Evolutionary conservation across 768 basidiomycete species (phyloP), one percentile per base, ranked within the genome.

Genomic region (Amylocystis lapponica): DNA sequence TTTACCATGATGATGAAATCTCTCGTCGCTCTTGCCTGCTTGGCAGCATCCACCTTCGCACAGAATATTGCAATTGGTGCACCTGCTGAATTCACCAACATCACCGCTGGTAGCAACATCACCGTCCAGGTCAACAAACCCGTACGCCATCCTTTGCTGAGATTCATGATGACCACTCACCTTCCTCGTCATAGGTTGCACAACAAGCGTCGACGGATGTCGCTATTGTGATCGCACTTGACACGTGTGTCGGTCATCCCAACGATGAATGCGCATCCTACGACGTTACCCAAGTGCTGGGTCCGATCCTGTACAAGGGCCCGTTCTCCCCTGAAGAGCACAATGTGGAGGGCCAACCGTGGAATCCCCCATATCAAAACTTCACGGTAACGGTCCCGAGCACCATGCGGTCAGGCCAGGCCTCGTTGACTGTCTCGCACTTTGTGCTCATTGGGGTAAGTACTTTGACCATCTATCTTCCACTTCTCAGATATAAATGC

Each of bases 121-220:
- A 65, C 57, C 10, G 66, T 68, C 26, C 55, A 66, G 30, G 54
- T 69, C 27, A 54, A 60, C 39, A 50, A 57, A 11, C 66, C 67
- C 1, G 65, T 68, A 47, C 26, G 62, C 41, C 13, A 2, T 8
- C 10, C 34, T 32, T 7, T 13, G 23, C 27, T 45, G 22, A 26
- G 25, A 14, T 14, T 17, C 8, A 8, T 20, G 21, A 20, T 36
- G 1, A 3, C 21, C 30, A 1, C 29, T 30, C 16, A 29, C 11
- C 39, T 31, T 30, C 25, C 27, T 39, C 26, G 6, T 20, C 32
- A 27, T 16, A 42, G 41, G 31, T 33, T 32, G 56, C 58, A 4
- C 56, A 65, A 6, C 57, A 59, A 8, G 49, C 55, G 43, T 63
- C 63, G 10, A 39, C 48, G 12, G 66, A 69, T 36, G 61, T 66